phyloP scores from a whole-genome alignment of 768 basidiomycete genomes.

The Mycena olivaceomarginata region DNA sequence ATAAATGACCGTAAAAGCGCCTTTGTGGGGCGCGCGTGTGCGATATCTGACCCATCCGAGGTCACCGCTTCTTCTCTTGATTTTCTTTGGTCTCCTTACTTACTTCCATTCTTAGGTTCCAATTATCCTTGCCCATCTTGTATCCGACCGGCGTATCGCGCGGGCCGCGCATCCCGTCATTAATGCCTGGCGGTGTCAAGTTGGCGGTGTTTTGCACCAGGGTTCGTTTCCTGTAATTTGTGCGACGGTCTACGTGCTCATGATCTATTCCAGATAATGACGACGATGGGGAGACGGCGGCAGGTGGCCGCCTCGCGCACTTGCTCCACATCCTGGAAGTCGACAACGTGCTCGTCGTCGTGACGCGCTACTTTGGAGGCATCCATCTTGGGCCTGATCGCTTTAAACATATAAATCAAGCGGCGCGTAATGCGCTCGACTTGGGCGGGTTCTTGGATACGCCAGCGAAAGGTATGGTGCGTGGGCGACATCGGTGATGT shows the following conservation, averaged over 20 bases:
- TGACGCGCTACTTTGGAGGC: conserved; percentile 96
- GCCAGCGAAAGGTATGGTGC: conserved; percentile 25
- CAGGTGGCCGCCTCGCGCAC: conserved; percentile 93
- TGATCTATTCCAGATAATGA: conserved; percentile 82
- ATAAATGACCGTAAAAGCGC: conserved; percentile 91
- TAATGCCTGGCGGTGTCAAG: conserved; percentile 88
- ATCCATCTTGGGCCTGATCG: conserved; percentile 92
- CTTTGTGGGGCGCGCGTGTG: conserved; percentile 92
- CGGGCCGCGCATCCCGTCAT: conserved; percentile 88
- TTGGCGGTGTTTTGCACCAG: conserved; percentile 82
- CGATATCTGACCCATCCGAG: conserved; percentile 85
- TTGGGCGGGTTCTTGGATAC: conserved; percentile 89
- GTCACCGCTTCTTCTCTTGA: conserved; percentile 55
- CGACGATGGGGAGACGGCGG: conserved; percentile 96
- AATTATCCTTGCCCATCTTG: conserved; percentile 77
- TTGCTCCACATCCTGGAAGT: conserved; percentile 92
- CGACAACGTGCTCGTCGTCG: conserved; percentile 90
- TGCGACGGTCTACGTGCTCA: too few species aligned
- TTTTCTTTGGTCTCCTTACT: conserved; percentile 37
- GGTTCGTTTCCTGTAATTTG: conserved; percentile 61
- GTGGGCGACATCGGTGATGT: conserved; percentile 37
- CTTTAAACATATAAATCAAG: conserved; percentile 96
- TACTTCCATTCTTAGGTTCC: conserved; percentile 70
- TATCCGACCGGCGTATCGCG: conserved; percentile 83
- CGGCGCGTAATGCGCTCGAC: conserved; percentile 93